A percentile compares a stretch with the other conserved stretches of the same genome.
Evolutionary conservation across 140 eudicot species (phyloP).

Genomic region (Senecio squalidus): DNA sequence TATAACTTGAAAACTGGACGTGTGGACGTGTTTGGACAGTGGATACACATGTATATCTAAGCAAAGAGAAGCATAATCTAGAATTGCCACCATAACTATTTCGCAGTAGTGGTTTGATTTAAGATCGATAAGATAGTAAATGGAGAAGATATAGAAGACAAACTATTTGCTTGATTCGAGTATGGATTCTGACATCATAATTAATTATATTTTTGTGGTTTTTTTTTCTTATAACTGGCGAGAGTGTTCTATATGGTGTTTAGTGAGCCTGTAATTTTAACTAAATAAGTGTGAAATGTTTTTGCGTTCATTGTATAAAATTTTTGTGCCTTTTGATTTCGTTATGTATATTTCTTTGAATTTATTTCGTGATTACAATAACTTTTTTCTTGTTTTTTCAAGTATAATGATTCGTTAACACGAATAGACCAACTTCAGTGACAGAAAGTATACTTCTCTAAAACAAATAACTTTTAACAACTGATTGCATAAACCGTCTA

Average conservation of each 20-base stretch:
- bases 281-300: conserved; percentile 15
- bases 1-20: conserved; percentile 16
- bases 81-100: not conserved
- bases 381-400: not conserved
- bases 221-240: not conserved
- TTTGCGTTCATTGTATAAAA: conserved; percentile 15
- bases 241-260: conserved; percentile 14
- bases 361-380: too few relatives aligned
- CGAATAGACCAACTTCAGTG: too few relatives aligned
- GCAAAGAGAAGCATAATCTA: not conserved
- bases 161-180: conserved; percentile 14
- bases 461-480: too few relatives aligned
- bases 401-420: too few relatives aligned
- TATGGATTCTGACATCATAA: conserved; percentile 11
- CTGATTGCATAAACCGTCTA: not conserved
- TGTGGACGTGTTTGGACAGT: conserved; percentile 11
- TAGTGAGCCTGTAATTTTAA: conserved; percentile 8
- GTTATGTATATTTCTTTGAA: not conserved
- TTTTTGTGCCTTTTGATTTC: not conserved
- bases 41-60: not conserved
- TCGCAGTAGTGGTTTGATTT: conserved; percentile 9
- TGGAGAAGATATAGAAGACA: not conserved
- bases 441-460: too few relatives aligned
- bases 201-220: conserved; percentile 12
- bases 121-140: conserved; percentile 13